These are phyloP conservation scores for Candida glucosophila DNA, from an alignment of 1,139 yeast genomes.

Conservation along the genomic window DNA sequence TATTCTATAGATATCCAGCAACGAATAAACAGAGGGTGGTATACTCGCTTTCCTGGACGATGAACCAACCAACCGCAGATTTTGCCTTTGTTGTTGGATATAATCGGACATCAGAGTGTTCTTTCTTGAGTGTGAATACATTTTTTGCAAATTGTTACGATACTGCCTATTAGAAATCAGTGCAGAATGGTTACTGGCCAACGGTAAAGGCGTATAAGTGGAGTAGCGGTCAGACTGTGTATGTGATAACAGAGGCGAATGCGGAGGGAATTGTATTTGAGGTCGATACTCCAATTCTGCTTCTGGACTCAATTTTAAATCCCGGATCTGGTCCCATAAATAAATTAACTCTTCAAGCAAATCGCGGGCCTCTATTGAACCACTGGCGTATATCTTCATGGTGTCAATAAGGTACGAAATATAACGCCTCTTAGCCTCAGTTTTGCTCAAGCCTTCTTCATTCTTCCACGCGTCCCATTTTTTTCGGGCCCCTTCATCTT, in stretches of 20 bases:
- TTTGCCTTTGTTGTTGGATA: constrained; percentile 17
- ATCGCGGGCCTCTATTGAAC: constrained; percentile 61
- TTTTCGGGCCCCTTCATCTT: constrained; percentile 59
- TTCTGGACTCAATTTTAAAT: constrained; percentile 29
- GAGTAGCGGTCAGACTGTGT: constrained; percentile 32
- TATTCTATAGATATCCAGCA: too few species aligned
- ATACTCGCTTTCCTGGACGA: constrained; percentile 1
- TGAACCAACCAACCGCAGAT: too few species aligned
- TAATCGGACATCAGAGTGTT: constrained; percentile 33
- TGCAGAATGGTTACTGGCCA: constrained; percentile 12
- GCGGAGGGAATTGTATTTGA: constrained; percentile 22
- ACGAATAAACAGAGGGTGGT: constrained; percentile 16
- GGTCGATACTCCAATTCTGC: constrained; percentile 18
- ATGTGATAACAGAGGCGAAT: constrained; percentile 31
- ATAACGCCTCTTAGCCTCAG: constrained; percentile 69
- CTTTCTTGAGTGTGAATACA: constrained; percentile 38
- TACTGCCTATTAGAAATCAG: constrained; percentile 22
- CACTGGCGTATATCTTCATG: constrained; percentile 63
- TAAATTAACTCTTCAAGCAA: constrained; percentile 58
- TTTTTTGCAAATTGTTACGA: constrained; percentile 31
- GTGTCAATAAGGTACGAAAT: constrained; percentile 63
- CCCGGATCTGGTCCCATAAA: constrained; percentile 69
- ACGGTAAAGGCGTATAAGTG: constrained; percentile 26
- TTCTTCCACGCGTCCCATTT: constrained; percentile 86
- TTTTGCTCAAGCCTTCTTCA: constrained; percentile 60